Evolutionary conservation across 129 eudicot genomes (phyloP).

Genomic region (Silybum marianum): DNA sequence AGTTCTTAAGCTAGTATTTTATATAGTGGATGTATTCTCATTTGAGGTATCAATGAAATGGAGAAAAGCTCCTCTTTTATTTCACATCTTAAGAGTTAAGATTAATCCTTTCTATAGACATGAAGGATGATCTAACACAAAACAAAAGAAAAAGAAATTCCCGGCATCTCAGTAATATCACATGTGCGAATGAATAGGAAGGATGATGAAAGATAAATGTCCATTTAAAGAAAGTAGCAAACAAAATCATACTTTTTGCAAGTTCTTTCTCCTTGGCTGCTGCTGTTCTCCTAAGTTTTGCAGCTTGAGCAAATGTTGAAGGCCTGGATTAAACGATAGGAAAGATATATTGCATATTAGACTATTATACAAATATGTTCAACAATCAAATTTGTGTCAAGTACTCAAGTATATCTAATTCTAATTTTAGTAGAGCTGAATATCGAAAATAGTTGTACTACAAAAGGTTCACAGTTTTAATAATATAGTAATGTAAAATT

Average conservation of each 20-base stretch:
- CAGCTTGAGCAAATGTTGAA: slow-evolving; percentile 99
- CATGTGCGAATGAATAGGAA: not conserved
- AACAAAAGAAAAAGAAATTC: too few species aligned
- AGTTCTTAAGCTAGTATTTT: too few species aligned
- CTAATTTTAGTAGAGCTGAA: not conserved
- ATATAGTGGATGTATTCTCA: too few species aligned
- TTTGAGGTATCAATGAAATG: too few species aligned
- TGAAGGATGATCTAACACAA: too few species aligned
- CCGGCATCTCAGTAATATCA: too few species aligned
- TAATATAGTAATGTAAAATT: not conserved
- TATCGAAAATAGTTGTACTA: not conserved
- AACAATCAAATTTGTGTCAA: not conserved
- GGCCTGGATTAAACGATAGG: slow-evolving; percentile 56
- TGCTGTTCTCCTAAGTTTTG: slow-evolving; percentile 90
- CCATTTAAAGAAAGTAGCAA: not conserved
- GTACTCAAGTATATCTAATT: slow-evolving; percentile 15
- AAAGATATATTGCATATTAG: not conserved
- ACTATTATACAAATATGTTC: not conserved
- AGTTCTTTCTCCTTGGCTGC: slow-evolving; percentile 94
- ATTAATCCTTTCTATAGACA: too few species aligned
- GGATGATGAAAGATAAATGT: not conserved
- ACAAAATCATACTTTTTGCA: slow-evolving; percentile 65
- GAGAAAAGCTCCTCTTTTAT: too few species aligned
- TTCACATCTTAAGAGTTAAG: too few species aligned
- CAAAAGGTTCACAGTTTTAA: not conserved